A percentile compares a stretch with the other conserved stretches of the same genome.
Conservation (phyloP, 805 yeast genomes). For the Sugiyamaella chiloensis region DNA sequence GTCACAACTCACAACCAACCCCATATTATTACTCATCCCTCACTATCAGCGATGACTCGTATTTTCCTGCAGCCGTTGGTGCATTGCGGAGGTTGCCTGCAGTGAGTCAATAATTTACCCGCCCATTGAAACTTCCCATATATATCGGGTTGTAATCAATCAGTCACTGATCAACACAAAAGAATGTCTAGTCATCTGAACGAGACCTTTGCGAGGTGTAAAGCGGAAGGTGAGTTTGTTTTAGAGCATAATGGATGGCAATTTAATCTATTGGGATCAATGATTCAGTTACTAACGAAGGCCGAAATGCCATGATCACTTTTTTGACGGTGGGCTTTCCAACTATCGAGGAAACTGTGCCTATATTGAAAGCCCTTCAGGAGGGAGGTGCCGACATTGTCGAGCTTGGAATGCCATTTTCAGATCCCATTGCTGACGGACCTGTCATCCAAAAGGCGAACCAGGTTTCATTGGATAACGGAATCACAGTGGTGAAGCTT, state of each 20-base stretch:
- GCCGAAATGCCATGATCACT: conserved; percentile 85
- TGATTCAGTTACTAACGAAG: conserved; percentile 29
- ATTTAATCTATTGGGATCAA: neutral
- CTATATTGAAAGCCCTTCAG: conserved; percentile 82
- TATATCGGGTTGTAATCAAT: neutral
- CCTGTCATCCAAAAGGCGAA: conserved; percentile 93
- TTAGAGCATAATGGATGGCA: too few relatives aligned
- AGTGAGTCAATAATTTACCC: neutral
- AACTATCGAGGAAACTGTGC: conserved; percentile 79
- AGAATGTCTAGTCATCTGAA: conserved; percentile 52
- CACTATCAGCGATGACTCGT: too few relatives aligned
- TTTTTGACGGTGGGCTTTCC: conserved; percentile 96
- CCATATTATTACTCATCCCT: too few relatives aligned
- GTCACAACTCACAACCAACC: too few relatives aligned
- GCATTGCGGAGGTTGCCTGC: too few relatives aligned
- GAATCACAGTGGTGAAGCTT: conserved; percentile 66
- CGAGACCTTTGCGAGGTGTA: conserved; percentile 60
- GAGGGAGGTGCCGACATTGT: conserved; percentile 94
- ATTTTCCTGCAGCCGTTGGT: too few relatives aligned
- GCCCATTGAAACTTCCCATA: neutral
- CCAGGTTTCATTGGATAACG: conserved; percentile 70
- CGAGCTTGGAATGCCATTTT: conserved; percentile 93
- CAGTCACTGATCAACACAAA: conserved; percentile 6
- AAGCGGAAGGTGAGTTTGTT: conserved; percentile 49
- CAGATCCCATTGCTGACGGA: conserved; percentile 99